Conservation (phyloP, 352 stramenopile genomes). For the Saprolegnia diclina region DNA sequence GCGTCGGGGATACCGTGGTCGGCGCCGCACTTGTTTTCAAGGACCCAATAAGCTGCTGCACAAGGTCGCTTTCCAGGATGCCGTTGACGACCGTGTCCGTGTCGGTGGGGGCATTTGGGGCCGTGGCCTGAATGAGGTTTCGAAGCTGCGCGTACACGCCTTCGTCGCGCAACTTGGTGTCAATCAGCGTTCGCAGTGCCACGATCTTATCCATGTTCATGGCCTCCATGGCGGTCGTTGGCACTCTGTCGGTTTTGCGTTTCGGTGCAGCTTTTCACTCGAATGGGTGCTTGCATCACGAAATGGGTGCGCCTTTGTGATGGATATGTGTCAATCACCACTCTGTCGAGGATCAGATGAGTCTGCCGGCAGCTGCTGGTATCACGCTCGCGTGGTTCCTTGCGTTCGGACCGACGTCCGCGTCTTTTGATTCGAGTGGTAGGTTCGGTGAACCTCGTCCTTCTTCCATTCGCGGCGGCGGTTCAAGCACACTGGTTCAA, state of each 20-base stretch:
- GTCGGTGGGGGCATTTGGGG: slow-evolving; percentile 1
- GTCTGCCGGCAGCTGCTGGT: neutral
- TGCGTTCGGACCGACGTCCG: too few species aligned
- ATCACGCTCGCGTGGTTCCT: neutral
- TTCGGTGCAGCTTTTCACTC: neutral
- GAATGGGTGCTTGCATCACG: neutral
- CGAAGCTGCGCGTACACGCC: slow-evolving; percentile 73
- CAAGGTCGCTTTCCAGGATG: slow-evolving; percentile 64
- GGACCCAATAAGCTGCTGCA: slow-evolving; percentile 55
- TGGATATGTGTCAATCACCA: neutral
- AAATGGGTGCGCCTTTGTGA: neutral
- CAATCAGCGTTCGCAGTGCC: slow-evolving; percentile 53
- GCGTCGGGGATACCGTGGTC: neutral
- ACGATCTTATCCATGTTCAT: slow-evolving; percentile 35
- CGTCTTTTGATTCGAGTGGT: too few species aligned
- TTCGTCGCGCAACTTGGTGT: slow-evolving; percentile 67
- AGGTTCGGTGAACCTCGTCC: neutral
- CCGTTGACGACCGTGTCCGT: slow-evolving; percentile 45
- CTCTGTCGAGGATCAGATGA: neutral
- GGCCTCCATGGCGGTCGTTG: neutral
- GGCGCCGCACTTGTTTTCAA: slow-evolving; percentile 28
- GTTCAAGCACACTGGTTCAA: neutral
- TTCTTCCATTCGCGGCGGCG: neutral
- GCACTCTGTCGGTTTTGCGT: neutral
- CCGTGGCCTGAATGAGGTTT: slow-evolving; percentile 40